Conservation (phyloP, 1,284 basidiomycete genomes). For the Boletellus deceptivus region DNA sequence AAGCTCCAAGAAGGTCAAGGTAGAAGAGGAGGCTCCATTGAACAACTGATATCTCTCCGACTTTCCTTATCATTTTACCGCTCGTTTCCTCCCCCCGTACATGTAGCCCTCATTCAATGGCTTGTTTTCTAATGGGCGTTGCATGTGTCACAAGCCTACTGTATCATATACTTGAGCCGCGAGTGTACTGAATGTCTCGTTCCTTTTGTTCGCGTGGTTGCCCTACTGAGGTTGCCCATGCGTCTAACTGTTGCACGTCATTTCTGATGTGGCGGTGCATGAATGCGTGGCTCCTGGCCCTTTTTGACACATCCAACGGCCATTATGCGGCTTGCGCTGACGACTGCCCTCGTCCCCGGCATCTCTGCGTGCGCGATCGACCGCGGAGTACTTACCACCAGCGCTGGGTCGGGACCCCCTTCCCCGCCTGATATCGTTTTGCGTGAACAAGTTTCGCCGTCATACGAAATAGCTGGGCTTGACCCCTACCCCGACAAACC, state of each 20-base stretch:
- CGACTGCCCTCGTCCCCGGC: constrained; percentile 3
- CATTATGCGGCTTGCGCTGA: constrained; percentile 4
- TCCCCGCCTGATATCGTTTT: not conserved
- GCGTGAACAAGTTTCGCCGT: not conserved
- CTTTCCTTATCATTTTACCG: not conserved
- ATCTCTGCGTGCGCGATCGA: constrained; percentile 17
- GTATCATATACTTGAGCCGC: constrained; percentile 17
- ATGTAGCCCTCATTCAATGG: not conserved
- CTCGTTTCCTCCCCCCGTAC: constrained; percentile 1
- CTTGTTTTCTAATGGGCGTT: not conserved
- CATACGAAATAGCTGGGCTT: constrained; percentile 5
- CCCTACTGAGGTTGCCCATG: too few species aligned
- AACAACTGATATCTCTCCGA: constrained; percentile 4
- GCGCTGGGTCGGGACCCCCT: not conserved
- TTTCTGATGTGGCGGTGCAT: too few species aligned
- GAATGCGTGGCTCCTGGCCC: too few species aligned
- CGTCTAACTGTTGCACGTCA: too few species aligned
- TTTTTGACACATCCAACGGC: not conserved
- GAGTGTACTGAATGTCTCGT: not conserved
- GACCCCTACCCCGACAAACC: constrained; percentile 53
- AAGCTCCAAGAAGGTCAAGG: constrained; percentile 23
- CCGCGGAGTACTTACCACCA: not conserved
- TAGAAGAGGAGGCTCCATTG: constrained; percentile 20
- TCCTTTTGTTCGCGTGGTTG: too few species aligned
- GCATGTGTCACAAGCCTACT: constrained; percentile 4